Conservation (phyloP, 371 early-diverging fungal genomes). For the Neoconidiobolus thromboides region DNA sequence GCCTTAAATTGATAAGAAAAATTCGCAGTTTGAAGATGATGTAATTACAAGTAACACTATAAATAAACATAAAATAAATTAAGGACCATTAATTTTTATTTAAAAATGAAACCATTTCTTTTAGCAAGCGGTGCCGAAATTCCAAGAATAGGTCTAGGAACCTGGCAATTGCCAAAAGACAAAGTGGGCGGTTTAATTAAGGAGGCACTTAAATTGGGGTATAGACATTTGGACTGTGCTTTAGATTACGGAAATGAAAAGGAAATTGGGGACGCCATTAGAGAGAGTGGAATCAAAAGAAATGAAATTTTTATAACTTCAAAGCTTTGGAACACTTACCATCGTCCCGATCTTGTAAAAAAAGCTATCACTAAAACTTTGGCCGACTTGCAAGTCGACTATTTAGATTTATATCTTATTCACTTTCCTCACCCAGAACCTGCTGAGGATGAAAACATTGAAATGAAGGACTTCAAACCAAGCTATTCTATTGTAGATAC, state of each 20-base stretch:
- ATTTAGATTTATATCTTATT: constrained; percentile 53
- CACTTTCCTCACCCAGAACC: constrained; percentile 30
- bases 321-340: constrained; percentile 33
- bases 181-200: background rate
- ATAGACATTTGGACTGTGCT: constrained; percentile 10
- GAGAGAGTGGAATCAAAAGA: constrained; percentile 25
- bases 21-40: no score
- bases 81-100: no score
- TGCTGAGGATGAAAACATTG: no score
- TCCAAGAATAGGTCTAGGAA: constrained; percentile 7
- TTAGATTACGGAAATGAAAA: constrained; percentile 36
- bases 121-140: background rate
- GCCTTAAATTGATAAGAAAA: no score
- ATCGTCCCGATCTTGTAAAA: constrained; percentile 16
- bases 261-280: constrained; percentile 35
- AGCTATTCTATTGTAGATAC: constrained; percentile 13
- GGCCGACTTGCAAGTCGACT: constrained; percentile 25
- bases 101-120: no score
- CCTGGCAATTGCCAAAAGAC: constrained; percentile 3
- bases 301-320: constrained; percentile 49
- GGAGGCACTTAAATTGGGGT: constrained; percentile 8
- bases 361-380: constrained; percentile 14
- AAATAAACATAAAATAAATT: no score
- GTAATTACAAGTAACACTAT: no score
- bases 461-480: no score